These are phyloP conservation scores for Grosmannia huntii DNA, from an alignment of 2,329 filamentous ascomycete genomes.

Conservation along the genomic window DNA sequence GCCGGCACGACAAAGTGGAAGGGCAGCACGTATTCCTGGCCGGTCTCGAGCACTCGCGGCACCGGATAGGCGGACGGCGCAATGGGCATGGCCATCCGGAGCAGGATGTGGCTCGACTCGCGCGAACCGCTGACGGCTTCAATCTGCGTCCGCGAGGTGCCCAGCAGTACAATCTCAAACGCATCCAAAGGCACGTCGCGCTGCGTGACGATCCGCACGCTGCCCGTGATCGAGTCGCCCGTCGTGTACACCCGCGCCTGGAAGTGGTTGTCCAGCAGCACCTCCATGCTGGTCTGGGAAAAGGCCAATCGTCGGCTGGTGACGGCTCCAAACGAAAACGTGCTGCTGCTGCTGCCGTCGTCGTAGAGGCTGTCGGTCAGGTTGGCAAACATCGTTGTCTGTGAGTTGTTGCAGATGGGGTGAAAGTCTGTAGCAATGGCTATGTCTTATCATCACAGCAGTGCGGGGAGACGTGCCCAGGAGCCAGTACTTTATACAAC, in stretches of 20 bases:
- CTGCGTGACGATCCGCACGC: constrained; percentile 30
- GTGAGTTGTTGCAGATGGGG: neutral
- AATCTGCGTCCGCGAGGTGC: constrained; percentile 34
- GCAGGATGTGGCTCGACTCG: constrained; percentile 37
- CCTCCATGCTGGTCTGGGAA: constrained; percentile 27
- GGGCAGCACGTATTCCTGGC: constrained; percentile 35
- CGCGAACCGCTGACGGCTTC: constrained; percentile 37
- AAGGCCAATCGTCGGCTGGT: constrained; percentile 9
- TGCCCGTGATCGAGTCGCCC: constrained; percentile 35
- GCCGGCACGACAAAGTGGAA: constrained; percentile 48
- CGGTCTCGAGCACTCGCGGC: constrained; percentile 34
- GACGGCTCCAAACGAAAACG: neutral
- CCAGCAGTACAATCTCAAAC: constrained; percentile 40
- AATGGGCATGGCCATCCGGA: constrained; percentile 44
- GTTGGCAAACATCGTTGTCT: neutral
- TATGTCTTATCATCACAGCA: neutral
- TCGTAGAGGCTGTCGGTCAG: constrained; percentile 2
- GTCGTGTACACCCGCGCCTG: constrained; percentile 43
- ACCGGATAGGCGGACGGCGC: constrained; percentile 32
- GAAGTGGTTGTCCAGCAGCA: constrained; percentile 41
- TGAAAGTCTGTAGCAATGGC: neutral
- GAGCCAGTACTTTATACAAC: neutral
- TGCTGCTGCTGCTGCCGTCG: constrained; percentile 6
- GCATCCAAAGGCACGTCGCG: constrained; percentile 35
- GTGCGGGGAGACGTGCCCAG: neutral